Percentiles rank a stretch among this genome's conserved stretches.
Conservation (phyloP, 192 early-diverging fungal genomes). For the Dissophora globulifera region DNA sequence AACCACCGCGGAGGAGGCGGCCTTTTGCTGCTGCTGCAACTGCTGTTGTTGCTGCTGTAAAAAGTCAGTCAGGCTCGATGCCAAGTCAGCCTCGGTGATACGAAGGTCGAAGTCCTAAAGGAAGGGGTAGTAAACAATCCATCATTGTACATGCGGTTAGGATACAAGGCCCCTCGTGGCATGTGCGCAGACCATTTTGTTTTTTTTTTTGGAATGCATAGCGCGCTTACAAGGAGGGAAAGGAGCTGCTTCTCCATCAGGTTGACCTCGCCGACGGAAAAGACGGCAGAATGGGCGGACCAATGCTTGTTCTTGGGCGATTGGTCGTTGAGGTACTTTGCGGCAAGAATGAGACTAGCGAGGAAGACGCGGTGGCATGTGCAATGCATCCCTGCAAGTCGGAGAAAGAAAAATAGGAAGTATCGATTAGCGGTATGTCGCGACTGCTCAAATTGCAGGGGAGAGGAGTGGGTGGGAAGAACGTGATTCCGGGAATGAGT, state of each 20-base stretch:
- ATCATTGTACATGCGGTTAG: slow-evolving; percentile 11
- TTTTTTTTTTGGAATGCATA: background rate
- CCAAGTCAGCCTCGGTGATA: slow-evolving; percentile 54
- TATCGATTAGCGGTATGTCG: no score
- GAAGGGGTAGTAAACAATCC: slow-evolving; percentile 7
- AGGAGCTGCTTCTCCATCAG: slow-evolving; percentile 87
- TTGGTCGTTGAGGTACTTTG: slow-evolving; percentile 81
- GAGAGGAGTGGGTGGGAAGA: background rate
- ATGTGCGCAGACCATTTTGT: background rate
- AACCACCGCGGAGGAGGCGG: slow-evolving; percentile 3
- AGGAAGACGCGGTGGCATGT: slow-evolving; percentile 84
- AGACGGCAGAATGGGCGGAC: slow-evolving; percentile 75
- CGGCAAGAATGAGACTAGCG: slow-evolving; percentile 77
- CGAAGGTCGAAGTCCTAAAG: slow-evolving; percentile 57
- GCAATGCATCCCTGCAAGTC: slow-evolving; percentile 75
- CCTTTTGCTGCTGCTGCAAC: background rate
- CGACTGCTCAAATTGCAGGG: no score
- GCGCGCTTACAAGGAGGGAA: slow-evolving; percentile 59
- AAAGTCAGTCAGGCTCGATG: slow-evolving; percentile 35
- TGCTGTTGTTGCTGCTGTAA: slow-evolving; percentile 17
- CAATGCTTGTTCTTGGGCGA: slow-evolving; percentile 87
- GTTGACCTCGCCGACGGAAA: slow-evolving; percentile 81
- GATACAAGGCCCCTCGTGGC: background rate
- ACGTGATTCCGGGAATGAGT: background rate
- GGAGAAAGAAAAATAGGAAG: no score